Conservation (phyloP, 495 filamentous ascomycete genomes). For the Aspergillus cavernicola region DNA sequence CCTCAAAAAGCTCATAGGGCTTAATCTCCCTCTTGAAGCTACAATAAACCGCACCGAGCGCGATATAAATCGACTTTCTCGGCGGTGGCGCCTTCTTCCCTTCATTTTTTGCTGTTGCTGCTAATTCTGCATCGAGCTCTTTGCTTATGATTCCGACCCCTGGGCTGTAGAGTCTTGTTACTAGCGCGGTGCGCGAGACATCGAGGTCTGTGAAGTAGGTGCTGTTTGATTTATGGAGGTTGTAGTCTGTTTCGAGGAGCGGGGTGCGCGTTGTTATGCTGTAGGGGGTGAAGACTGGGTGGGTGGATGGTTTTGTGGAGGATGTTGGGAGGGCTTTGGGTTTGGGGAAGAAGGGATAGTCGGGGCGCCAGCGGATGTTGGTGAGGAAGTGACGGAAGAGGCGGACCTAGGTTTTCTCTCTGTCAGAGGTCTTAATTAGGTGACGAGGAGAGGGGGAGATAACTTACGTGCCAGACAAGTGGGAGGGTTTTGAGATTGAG, state of each 20-base stretch:
- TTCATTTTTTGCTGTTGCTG: constrained; percentile 31
- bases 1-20: constrained; percentile 61
- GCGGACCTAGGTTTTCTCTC: neutral
- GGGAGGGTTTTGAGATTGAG: constrained; percentile 61
- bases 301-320: constrained; percentile 34
- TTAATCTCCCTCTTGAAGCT: constrained; percentile 66
- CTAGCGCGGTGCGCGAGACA: constrained; percentile 59
- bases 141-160: constrained; percentile 51
- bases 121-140: constrained; percentile 40
- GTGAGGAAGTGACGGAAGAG: constrained; percentile 46
- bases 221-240: constrained; percentile 68
- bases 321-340: constrained; percentile 26
- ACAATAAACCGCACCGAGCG: constrained; percentile 62
- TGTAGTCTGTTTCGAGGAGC: constrained; percentile 61
- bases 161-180: constrained; percentile 55
- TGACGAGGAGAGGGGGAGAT: no score
- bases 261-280: constrained; percentile 51
- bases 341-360: constrained; percentile 34
- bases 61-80: constrained; percentile 47
- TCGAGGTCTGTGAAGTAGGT: constrained; percentile 76
- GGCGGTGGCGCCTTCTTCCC: constrained; percentile 37
- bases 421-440: neutral
- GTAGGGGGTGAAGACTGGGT: constrained; percentile 53
- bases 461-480: constrained; percentile 60
- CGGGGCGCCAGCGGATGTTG: constrained; percentile 48